Evolutionary conservation across 2,329 filamentous ascomycete species (phyloP).

Genomic region (Mycosphaerella arachidis): DNA sequence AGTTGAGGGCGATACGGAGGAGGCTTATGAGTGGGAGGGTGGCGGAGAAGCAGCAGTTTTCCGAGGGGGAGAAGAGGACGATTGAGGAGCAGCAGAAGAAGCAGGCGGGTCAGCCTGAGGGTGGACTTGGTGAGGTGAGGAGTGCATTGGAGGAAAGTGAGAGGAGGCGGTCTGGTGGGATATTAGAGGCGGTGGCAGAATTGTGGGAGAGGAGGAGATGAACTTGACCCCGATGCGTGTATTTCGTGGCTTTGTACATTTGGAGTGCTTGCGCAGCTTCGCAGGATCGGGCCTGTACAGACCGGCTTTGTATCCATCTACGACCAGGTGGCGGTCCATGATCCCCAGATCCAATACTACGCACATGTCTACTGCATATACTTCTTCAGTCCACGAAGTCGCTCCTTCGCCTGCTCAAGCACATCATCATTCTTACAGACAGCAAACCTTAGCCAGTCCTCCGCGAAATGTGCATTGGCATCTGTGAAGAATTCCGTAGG

Average conservation of each 20-base stretch:
- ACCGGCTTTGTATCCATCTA: neutral
- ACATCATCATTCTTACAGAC: slow-evolving; percentile 94
- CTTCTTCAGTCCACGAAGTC: slow-evolving; percentile 47
- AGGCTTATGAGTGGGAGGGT: slow-evolving; percentile 32
- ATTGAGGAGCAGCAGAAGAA: slow-evolving; percentile 33
- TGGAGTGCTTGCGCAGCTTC: neutral
- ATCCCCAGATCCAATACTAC: neutral
- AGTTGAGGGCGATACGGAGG: slow-evolving; percentile 39
- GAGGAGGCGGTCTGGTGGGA: slow-evolving; percentile 13
- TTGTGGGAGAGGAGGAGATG: slow-evolving; percentile 21
- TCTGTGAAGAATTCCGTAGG: slow-evolving; percentile 97
- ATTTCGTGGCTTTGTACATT: neutral
- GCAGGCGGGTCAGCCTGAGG: slow-evolving; percentile 18
- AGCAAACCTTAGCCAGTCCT: slow-evolving; percentile 91
- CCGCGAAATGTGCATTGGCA: slow-evolving; percentile 73
- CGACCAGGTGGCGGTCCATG: neutral
- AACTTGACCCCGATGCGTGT: neutral
- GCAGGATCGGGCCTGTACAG: neutral
- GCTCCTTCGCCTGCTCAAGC: slow-evolving; percentile 47
- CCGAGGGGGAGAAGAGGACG: slow-evolving; percentile 30
- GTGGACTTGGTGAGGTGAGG: slow-evolving; percentile 19
- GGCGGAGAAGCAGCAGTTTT: slow-evolving; percentile 26
- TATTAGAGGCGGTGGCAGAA: slow-evolving; percentile 20
- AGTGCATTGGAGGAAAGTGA: slow-evolving; percentile 26
- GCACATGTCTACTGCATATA: slow-evolving; percentile 38